Conservation (phyloP, 1,284 basidiomycete genomes). For the Ceratobasidium sp. region DNA sequence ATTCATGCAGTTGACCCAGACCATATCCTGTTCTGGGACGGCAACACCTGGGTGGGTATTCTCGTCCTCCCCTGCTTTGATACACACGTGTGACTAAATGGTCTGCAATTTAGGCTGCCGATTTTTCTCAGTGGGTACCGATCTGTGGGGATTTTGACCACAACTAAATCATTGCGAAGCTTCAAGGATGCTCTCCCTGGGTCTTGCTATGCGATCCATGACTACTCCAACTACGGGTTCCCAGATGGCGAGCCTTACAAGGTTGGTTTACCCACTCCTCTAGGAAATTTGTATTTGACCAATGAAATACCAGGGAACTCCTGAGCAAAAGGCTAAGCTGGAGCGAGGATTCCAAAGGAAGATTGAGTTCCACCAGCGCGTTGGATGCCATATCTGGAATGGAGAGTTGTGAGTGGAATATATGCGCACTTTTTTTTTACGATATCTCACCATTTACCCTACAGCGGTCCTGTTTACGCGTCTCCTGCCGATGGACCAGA, state of each 20-base stretch:
- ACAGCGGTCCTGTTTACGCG: conserved; percentile 47
- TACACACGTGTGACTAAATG: background rate
- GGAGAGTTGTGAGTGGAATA: conserved; percentile 66
- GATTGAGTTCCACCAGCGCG: conserved; percentile 51
- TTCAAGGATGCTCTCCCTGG: conserved; percentile 52
- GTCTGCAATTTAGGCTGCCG: conserved; percentile 56
- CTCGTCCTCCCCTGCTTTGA: background rate
- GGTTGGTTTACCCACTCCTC: background rate
- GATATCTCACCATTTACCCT: background rate
- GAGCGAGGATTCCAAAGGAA: conserved; percentile 71
- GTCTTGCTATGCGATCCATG: conserved; percentile 68
- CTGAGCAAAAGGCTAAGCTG: conserved; percentile 55
- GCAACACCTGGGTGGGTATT: conserved; percentile 63
- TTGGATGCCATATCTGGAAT: conserved; percentile 72
- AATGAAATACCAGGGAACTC: conserved; percentile 19
- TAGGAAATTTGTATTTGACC: background rate
- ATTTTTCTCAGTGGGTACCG: conserved; percentile 66
- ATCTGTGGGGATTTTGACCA: background rate
- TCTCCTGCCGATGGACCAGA: conserved; percentile 50
- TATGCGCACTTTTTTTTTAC: background rate
- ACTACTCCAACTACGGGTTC: conserved; percentile 77
- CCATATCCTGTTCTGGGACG: conserved; percentile 74
- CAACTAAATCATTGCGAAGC: conserved; percentile 12
- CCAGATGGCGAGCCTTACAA: conserved; percentile 57
- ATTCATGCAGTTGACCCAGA: conserved; percentile 72